Conservation (phyloP, 1,139 yeast species). For the Sugiyamaella pinicola region DNA sequence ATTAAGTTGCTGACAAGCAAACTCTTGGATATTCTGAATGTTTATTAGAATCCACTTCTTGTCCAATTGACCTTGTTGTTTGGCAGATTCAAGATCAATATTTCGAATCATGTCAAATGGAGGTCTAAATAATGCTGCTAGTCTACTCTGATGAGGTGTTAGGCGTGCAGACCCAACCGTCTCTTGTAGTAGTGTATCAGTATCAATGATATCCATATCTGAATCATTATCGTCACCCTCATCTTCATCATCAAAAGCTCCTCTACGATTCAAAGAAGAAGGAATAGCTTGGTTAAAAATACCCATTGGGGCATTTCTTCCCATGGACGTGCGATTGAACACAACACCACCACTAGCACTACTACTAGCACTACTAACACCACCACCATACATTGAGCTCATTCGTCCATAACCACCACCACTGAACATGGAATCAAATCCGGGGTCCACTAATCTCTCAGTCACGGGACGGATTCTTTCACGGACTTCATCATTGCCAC, state of each 20-base stretch:
- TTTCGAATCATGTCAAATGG: constrained; percentile 86
- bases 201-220: constrained; percentile 31
- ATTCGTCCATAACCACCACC: constrained; percentile 16
- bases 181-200: constrained; percentile 28
- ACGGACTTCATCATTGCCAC: constrained; percentile 61
- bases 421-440: constrained; percentile 24
- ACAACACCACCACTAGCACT: no score
- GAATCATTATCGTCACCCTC: constrained; percentile 35
- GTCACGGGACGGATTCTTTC: constrained; percentile 79
- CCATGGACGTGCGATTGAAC: neutral
- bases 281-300: constrained; percentile 53
- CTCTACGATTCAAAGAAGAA: constrained; percentile 3
- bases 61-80: constrained; percentile 59
- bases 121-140: constrained; percentile 84
- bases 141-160: constrained; percentile 65
- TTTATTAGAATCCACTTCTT: constrained; percentile 85
- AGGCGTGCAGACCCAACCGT: constrained; percentile 38
- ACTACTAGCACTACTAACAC: constrained; percentile 2
- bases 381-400: constrained; percentile 15
- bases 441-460: constrained; percentile 69
- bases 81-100: constrained; percentile 71
- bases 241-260: constrained; percentile 53
- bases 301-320: constrained; percentile 25
- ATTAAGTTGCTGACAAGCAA: constrained; percentile 85
- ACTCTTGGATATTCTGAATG: constrained; percentile 82